A percentile compares a stretch with the other conserved stretches of the same genome.
These are phyloP conservation scores for Elymus sibiricus DNA, from an alignment of 176 grass and related monocot species.

Conservation along the genomic window DNA sequence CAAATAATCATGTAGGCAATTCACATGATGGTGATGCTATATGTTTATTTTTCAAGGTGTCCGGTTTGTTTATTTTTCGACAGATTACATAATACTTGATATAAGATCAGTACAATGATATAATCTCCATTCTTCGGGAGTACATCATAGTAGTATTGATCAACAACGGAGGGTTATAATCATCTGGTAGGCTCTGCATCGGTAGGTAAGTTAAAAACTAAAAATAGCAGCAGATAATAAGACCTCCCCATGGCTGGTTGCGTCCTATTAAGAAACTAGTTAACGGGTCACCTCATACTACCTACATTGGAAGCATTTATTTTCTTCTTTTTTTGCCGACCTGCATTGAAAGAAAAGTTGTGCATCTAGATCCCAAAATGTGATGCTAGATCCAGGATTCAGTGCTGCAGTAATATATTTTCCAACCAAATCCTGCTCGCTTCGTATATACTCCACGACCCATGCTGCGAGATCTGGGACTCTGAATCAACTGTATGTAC, in stretches of 20 bases:
- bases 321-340: too few relatives aligned
- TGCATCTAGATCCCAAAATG: conserved; percentile 13
- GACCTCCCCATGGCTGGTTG: neutral
- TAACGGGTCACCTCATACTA: neutral
- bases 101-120: too few relatives aligned
- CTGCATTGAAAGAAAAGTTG: too few relatives aligned
- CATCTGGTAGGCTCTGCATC: neutral
- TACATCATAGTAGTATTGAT: too few relatives aligned
- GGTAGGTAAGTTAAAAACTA: neutral
- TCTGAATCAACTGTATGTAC: neutral
- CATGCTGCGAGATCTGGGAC: neutral
- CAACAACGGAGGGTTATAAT: neutral
- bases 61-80: too few relatives aligned
- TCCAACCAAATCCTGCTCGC: neutral
- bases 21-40: too few relatives aligned
- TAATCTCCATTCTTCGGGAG: too few relatives aligned
- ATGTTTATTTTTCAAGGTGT: too few relatives aligned
- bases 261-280: neutral
- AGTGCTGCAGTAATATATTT: neutral
- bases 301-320: neutral
- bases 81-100: too few relatives aligned
- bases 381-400: neutral
- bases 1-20: too few relatives aligned
- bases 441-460: neutral
- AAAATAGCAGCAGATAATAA: neutral